Evolutionary conservation across 306 rosid genomes (phyloP), one percentile per base, ranked within the genome.

Genomic region (Arachis hypogaea): DNA sequence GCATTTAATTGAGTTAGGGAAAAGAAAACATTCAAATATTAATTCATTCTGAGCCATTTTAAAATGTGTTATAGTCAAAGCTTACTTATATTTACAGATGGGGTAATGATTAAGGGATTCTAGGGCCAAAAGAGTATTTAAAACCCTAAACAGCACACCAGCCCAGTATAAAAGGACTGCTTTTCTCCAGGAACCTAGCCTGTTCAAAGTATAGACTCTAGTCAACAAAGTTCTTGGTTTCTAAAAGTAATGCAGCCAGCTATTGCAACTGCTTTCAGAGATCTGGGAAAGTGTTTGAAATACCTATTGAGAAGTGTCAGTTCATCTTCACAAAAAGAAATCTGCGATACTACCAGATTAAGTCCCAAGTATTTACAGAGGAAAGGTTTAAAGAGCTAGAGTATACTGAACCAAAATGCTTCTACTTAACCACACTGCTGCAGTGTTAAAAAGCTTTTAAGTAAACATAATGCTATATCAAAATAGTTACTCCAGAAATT

Each of bases 261-360:
- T 44, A 41, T 4, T 4, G 57, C 16, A 54, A 52, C 59, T 33
- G 22, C 70, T 11, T 33, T 36, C 9, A 14, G 58, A 29, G 43
- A 54, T 69, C 44, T 1, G 43, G 33, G 45, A 5, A 71, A 56
- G n/a, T 61, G 54, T 63, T 70, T 28, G 38, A 70, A 16, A 58
- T 36, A 52, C 12, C 42, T 51, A 46, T 6, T 12, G 47, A 40
- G 73, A 72, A 54, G 63, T 45, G 3, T n/a, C 63, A 2, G 40
- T 63, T 49, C 38, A 58, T 22, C 63, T 47, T 57, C 8, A 28
- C 42, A 57, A 12, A 78, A 63, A 36, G 9, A 71, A 45, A 78
- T 65, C 14, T 50, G 47, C 7, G 14, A 29, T 65, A 71, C 63
- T 58, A 22, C 49, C 63, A 58, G 69, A 78, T 49, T 49, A 72